Evolutionary conservation across 176 grass and related monocot genomes (phyloP).

Genomic region (Cocos nucifera): DNA sequence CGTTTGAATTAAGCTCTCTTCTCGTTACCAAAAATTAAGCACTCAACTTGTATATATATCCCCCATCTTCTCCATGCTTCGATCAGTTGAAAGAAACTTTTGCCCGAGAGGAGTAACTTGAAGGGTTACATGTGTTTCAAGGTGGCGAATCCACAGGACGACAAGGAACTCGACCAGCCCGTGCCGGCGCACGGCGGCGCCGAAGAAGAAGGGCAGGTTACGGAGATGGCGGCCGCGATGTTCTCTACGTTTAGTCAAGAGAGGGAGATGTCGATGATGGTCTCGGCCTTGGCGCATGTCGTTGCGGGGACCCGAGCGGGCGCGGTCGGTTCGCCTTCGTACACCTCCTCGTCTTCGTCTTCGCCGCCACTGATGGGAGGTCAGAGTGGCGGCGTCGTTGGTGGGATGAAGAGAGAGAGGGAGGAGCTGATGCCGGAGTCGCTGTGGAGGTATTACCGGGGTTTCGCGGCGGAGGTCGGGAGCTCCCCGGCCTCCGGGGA

Average conservation of each 20-base stretch:
- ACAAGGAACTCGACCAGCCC: too few relatives aligned
- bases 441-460: conserved; percentile 23
- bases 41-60: too few relatives aligned
- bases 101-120: too few relatives aligned
- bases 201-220: not conserved
- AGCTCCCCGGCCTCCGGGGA: not conserved
- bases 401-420: conserved; percentile 6
- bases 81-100: too few relatives aligned
- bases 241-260: not conserved
- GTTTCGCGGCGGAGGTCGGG: not conserved
- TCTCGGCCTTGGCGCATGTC: conserved; percentile 50
- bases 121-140: not conserved
- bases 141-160: conserved; percentile 1
- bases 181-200: too few relatives aligned
- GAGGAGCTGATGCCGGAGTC: conserved; percentile 18
- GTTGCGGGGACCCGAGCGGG: conserved; percentile 24
- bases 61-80: too few relatives aligned
- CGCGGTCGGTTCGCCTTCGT: too few relatives aligned
- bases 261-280: conserved; percentile 66
- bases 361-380: not conserved
- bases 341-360: not conserved
- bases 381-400: not conserved
- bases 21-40: too few relatives aligned
- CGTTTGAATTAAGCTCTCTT: too few relatives aligned
- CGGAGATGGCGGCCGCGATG: not conserved